Percentiles rank a stretch among this genome's conserved stretches.
These are phyloP conservation scores for Rosellinia necatrix DNA, from an alignment of 2,329 filamentous ascomycete species.

Conservation along the genomic window DNA sequence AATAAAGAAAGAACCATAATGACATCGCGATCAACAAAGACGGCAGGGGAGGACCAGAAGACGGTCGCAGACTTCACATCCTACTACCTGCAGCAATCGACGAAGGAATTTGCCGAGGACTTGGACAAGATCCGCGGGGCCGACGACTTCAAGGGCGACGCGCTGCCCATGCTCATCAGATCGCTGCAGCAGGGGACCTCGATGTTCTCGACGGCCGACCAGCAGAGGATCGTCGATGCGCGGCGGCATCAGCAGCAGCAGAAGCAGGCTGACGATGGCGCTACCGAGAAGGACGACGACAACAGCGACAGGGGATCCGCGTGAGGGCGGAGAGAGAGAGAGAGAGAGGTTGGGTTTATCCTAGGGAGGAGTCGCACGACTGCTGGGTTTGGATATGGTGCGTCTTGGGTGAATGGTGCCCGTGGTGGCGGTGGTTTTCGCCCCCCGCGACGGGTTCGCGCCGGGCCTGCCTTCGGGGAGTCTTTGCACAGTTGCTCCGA, in stretches of 20 bases:
- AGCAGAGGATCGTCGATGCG: conserved; percentile 41
- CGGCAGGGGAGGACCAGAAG: conserved; percentile 30
- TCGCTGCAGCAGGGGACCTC: conserved; percentile 70
- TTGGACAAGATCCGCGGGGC: conserved; percentile 70
- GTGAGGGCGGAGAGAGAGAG: conserved; percentile 14
- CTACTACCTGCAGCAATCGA: conserved; percentile 72
- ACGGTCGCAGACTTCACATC: conserved; percentile 56
- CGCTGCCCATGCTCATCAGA: conserved; percentile 67
- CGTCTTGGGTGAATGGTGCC: too few relatives aligned
- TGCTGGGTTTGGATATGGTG: too few relatives aligned
- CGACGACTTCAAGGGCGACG: conserved; percentile 71
- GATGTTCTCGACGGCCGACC: conserved; percentile 63
- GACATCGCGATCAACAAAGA: conserved; percentile 6
- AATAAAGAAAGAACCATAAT: neutral
- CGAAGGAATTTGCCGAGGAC: conserved; percentile 74
- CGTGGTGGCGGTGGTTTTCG: too few relatives aligned
- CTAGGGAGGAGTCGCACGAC: too few relatives aligned
- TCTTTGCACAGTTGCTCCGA: too few relatives aligned
- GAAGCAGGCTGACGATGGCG: too few relatives aligned
- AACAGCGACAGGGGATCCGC: conserved; percentile 18
- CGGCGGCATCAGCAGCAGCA: too few relatives aligned
- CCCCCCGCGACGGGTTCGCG: too few relatives aligned
- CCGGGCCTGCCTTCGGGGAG: too few relatives aligned
- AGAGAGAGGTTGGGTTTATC: too few relatives aligned
- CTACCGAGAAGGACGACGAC: neutral